These are phyloP conservation scores for Pisolithus microcarpus DNA, from an alignment of 768 basidiomycete species.

Conservation along the genomic window DNA sequence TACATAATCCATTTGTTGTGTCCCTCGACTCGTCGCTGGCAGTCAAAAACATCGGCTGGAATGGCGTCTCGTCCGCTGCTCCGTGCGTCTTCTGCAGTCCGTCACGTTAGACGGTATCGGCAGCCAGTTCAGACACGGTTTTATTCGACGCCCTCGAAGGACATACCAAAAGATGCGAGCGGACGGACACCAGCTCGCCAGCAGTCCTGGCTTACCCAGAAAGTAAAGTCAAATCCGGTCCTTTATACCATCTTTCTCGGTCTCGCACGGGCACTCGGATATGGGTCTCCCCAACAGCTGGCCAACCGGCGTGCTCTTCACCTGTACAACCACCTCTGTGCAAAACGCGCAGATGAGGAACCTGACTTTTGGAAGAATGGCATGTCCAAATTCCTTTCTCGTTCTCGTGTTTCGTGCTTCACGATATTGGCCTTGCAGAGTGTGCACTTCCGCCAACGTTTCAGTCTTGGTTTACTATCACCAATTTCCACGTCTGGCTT, in stretches of 20 bases:
- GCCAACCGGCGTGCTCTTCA: conserved; percentile 52
- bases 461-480: conserved; percentile 94
- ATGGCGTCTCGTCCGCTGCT: neutral
- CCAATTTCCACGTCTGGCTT: conserved; percentile 89
- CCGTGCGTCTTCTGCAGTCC: neutral
- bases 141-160: neutral
- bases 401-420: neutral
- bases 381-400: conserved; percentile 23
- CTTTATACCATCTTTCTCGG: conserved; percentile 40
- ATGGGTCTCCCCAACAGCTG: conserved; percentile 52
- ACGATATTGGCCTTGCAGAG: conserved; percentile 35
- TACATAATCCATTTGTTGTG: too few species aligned
- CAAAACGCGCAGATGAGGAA: conserved; percentile 52
- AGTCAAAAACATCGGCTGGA: neutral
- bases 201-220: conserved; percentile 50
- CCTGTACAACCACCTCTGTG: conserved; percentile 53
- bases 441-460: conserved; percentile 87
- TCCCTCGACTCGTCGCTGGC: too few species aligned
- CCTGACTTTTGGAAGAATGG: conserved; percentile 58
- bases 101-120: neutral
- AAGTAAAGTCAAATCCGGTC: conserved; percentile 43
- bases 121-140: neutral
- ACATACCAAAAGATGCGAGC: neutral
- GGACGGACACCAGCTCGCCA: conserved; percentile 7
- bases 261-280: conserved; percentile 49